These are phyloP conservation scores for Vitis rotundifolia DNA, from an alignment of 164 flowering plant species.

Conservation along the genomic window DNA sequence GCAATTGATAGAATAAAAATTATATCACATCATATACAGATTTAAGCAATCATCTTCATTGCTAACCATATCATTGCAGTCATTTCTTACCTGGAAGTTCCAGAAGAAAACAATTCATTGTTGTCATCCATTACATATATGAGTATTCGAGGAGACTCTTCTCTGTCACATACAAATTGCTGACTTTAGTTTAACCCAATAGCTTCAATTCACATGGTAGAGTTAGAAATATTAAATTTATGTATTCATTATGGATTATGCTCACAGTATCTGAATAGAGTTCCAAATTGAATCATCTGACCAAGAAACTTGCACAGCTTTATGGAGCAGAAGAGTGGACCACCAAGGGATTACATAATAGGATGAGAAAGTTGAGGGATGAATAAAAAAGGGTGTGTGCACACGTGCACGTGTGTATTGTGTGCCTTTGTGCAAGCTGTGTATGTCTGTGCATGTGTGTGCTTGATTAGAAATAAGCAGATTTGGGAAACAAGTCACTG, in stretches of 20 bases:
- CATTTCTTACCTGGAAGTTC: constrained; percentile 24
- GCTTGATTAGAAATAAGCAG: not conserved
- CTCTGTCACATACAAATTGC: constrained; percentile 38
- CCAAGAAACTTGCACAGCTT: not conserved
- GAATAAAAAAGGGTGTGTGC: not conserved
- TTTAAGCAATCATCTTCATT: constrained; percentile 3
- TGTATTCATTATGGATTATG: not conserved
- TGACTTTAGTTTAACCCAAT: not conserved
- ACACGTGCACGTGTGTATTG: not conserved
- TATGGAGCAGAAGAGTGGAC: not conserved
- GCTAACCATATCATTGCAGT: not conserved
- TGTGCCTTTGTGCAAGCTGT: no score
- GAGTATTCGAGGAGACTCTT: constrained; percentile 60
- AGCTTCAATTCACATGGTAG: constrained; percentile 1
- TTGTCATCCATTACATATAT: constrained; percentile 38
- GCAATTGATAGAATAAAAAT: not conserved
- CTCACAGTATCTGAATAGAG: not conserved
- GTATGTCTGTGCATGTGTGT: no score
- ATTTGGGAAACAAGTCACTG: not conserved
- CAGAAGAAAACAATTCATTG: constrained; percentile 25
- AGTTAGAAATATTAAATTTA: not conserved
- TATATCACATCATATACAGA: not conserved
- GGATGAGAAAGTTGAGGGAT: not conserved
- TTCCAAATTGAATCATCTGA: not conserved
- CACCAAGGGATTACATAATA: not conserved